Percentiles rank a stretch among this genome's conserved stretches.
Evolutionary conservation across 2,329 filamentous ascomycete genomes (phyloP).

Genomic region (Calonectria pseudoturangicola): DNA sequence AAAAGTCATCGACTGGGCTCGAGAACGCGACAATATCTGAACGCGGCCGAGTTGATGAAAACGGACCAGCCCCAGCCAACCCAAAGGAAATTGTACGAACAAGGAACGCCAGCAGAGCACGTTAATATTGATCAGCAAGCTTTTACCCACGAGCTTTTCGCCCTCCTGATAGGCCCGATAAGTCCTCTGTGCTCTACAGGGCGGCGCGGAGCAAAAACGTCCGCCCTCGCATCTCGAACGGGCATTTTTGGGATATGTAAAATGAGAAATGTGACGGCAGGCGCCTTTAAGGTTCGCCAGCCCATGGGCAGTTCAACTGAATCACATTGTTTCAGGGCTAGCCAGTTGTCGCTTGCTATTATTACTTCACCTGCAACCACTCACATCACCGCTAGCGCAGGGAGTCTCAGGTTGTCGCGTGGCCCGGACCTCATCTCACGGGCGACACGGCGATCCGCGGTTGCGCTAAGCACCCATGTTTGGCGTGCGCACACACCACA

Average conservation of each 20-base stretch:
- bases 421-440: conserved; percentile 20
- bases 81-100: not conserved
- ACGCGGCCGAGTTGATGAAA: not conserved
- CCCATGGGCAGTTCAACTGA: conserved; percentile 3
- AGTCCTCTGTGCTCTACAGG: not conserved
- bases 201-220: not conserved
- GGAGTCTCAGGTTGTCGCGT: conserved; percentile 26
- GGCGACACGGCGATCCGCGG: conserved; percentile 14
- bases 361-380: conserved; percentile 14
- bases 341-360: not conserved
- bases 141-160: not conserved
- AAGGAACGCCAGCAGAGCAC: not conserved
- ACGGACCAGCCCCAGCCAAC: not conserved
- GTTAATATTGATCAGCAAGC: not conserved
- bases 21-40: not conserved
- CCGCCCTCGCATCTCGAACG: not conserved
- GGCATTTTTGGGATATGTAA: not conserved
- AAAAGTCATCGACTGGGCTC: not conserved
- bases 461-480: conserved; percentile 6
- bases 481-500: conserved; percentile 2
- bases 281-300: not conserved
- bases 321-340: conserved; percentile 17
- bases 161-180: conserved; percentile 2
- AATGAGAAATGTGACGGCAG: not conserved
- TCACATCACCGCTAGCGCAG: conserved; percentile 15